Evolutionary conservation across 192 early-diverging fungal species (phyloP).

Genomic region (Coemansia javaensis): DNA sequence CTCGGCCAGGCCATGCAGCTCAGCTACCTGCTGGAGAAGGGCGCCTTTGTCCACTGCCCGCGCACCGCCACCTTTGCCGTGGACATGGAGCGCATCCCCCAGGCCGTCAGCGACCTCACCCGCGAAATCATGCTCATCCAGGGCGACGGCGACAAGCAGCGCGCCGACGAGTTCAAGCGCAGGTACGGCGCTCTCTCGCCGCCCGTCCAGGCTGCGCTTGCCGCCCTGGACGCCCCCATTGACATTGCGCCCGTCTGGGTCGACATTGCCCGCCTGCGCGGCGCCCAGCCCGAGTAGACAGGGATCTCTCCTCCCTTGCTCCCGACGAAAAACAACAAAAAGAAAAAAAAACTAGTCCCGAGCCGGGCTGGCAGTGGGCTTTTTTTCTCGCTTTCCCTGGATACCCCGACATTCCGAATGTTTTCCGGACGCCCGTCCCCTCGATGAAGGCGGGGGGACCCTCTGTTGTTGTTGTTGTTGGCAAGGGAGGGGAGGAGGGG

Average conservation of each 20-base stretch:
- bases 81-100: conserved; percentile 54
- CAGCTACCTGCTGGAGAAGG: conserved; percentile 62
- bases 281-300: too few species aligned
- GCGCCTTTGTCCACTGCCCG: conserved; percentile 54
- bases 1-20: conserved; percentile 69
- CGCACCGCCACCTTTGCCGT: conserved; percentile 53
- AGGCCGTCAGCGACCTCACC: conserved; percentile 58
- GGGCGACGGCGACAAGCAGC: conserved; percentile 63
- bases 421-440: too few species aligned
- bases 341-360: background rate
- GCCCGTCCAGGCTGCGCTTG: conserved; percentile 52
- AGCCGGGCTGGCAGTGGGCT: too few species aligned
- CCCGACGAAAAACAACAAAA: too few species aligned
- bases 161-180: conserved; percentile 55
- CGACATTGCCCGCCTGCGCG: conserved; percentile 28
- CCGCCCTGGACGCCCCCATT: conserved; percentile 48
- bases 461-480: too few species aligned
- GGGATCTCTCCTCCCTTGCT: too few species aligned
- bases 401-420: too few species aligned
- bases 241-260: conserved; percentile 47
- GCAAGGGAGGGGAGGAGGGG: too few species aligned
- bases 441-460: too few species aligned
- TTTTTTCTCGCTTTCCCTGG: too few species aligned
- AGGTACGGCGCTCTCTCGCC: conserved; percentile 53
- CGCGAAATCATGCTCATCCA: conserved; percentile 64